Evolutionary conservation across 2,329 filamentous ascomycete species (phyloP), one percentile per base, ranked within the genome.

Genomic region (Hypoxylon sp.): DNA sequence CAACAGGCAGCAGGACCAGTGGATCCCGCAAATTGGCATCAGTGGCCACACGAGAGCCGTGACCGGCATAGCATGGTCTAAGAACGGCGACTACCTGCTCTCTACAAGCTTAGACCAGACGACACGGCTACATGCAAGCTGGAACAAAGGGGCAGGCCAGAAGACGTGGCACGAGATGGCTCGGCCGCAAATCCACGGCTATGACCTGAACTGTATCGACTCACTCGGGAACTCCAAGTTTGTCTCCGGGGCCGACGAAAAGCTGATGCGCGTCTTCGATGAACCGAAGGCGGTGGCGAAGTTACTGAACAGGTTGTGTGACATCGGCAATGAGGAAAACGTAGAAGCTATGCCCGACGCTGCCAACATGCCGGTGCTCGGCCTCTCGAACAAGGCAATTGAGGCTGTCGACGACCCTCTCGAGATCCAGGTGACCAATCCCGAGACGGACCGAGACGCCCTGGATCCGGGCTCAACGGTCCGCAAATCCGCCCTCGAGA

Each of bases 221-320:
- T 87, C 90, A 0, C 84, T 98, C 4, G 90, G 89, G 6, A 80
- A 87, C 6, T 86, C 88, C 6, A 91, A 91, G 73, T 99, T 99
- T 77, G 91, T 98, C 22, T 97, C 94, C 2, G 96, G 96, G 5
- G 96, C 96, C 2, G 96, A 99, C 72, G 96, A 99, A 83, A 99
- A 99, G 81, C 88, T 99, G n/a, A 88, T 99, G 79, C 91, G 96
- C 24, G 95, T 99, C 1, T 99, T 99, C 80, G 91, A 92, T 76
- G 91, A 97, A 80, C 96, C 96, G 5, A 92, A 90, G 77, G 91
- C 92, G 4, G 92, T 97, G 9, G 94, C 94, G 0, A 84, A 87
- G 17, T 86, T 98, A 72, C 86, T 98, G 2, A 81, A 86, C 64
- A 87, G 84, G 8, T 85, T 97, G 2, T 91, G 90, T 70, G 89